phyloP scores from a whole-genome alignment of 257 asterid species.

The Cruciata laevipes region DNA sequence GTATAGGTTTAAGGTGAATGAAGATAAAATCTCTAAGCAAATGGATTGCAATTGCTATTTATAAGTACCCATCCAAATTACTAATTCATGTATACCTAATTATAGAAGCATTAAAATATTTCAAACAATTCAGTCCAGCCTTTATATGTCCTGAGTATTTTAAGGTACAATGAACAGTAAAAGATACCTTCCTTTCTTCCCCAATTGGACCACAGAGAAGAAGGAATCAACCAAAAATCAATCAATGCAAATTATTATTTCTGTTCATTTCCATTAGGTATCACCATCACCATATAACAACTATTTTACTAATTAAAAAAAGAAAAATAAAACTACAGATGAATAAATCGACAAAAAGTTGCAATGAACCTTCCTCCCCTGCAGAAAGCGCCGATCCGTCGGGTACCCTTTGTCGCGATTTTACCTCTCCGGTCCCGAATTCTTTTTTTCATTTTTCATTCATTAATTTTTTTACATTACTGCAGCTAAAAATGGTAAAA shows the following conservation, averaged over 20 bases:
- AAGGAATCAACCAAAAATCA: slow-evolving; percentile 11
- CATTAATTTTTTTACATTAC: slow-evolving; percentile 5
- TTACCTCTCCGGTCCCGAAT: slow-evolving; percentile 6
- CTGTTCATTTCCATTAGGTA: slow-evolving; percentile 22
- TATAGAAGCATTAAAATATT: background rate
- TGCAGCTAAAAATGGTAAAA: slow-evolving; percentile 15
- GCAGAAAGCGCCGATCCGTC: slow-evolving; percentile 50
- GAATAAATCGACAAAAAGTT: slow-evolving; percentile 24
- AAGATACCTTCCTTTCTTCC: slow-evolving; percentile 13
- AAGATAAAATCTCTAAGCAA: no score
- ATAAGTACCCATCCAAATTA: background rate
- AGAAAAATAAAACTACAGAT: slow-evolving; percentile 8
- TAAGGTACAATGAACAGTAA: background rate
- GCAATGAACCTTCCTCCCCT: slow-evolving; percentile 18
- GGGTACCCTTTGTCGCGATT: slow-evolving; percentile 24
- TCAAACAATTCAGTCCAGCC: background rate
- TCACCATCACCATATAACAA: slow-evolving; percentile 18
- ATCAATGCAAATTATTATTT: slow-evolving; percentile 18
- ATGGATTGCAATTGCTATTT: background rate
- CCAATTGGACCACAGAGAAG: slow-evolving; percentile 1
- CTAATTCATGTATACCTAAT: background rate
- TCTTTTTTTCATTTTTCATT: background rate
- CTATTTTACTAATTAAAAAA: background rate
- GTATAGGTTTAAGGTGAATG: no score
- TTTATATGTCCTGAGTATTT: background rate